A percentile compares a stretch with the other conserved stretches of the same genome.
Evolutionary conservation across 225 moss, liverwort and hornwort genomes (phyloP).

Genomic region (Pseudoscleropodium purum): DNA sequence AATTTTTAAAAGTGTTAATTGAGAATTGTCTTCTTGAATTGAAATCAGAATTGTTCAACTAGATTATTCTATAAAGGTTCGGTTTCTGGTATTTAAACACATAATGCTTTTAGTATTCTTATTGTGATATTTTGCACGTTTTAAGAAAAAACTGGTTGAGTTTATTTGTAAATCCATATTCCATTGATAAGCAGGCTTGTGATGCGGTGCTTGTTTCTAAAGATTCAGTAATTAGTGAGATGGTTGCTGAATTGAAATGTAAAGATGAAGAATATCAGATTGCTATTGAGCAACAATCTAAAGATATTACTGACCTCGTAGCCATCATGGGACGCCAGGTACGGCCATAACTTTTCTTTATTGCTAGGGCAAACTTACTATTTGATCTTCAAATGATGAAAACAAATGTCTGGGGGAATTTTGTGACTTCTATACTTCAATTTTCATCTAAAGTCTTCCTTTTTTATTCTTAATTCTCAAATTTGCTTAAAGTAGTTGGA

Average conservation of each 20-base stretch:
- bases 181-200: slow-evolving; percentile 18
- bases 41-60: neutral
- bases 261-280: slow-evolving; percentile 44
- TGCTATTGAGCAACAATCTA: slow-evolving; percentile 39
- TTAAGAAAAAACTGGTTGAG: neutral
- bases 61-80: neutral
- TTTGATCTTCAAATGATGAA: neutral
- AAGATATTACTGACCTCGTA: slow-evolving; percentile 35
- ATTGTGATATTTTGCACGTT: neutral
- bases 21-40: neutral
- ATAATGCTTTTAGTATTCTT: neutral
- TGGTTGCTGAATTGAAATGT: slow-evolving; percentile 27
- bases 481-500: neutral
- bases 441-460: neutral
- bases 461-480: neutral
- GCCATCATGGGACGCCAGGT: slow-evolving; percentile 37
- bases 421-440: neutral
- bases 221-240: slow-evolving; percentile 27
- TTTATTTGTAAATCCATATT: neutral
- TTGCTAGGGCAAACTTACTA: neutral
- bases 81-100: neutral
- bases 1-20: neutral
- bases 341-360: neutral
- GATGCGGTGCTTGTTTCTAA: slow-evolving; percentile 42
- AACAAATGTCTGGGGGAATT: neutral